Evolutionary conservation across 352 stramenopile genomes (phyloP).

Genomic region (Pythium dissotocum): DNA sequence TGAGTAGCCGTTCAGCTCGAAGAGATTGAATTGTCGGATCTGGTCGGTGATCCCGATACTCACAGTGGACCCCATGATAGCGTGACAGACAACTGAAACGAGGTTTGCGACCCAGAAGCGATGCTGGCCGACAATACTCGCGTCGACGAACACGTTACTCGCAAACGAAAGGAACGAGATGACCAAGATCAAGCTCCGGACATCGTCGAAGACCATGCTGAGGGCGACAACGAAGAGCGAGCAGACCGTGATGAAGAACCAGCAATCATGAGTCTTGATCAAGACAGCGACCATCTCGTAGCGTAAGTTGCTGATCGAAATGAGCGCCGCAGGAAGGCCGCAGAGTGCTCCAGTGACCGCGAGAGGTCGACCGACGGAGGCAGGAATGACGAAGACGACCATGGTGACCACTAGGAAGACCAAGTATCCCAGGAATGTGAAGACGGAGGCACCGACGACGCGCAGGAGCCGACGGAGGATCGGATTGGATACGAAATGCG

Average conservation of each 20-base stretch:
- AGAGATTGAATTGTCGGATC: slow-evolving; percentile 15
- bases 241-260: slow-evolving; percentile 18
- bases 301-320: slow-evolving; percentile 12
- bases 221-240: slow-evolving; percentile 12
- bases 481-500: neutral
- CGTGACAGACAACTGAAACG: slow-evolving; percentile 1
- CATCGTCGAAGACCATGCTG: slow-evolving; percentile 11
- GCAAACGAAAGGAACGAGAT: slow-evolving; percentile 2
- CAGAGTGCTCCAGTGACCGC: neutral
- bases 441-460: neutral
- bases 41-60: slow-evolving; percentile 3
- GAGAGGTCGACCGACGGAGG: neutral
- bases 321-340: slow-evolving; percentile 8
- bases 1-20: slow-evolving; percentile 16
- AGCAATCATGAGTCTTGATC: slow-evolving; percentile 23
- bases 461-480: neutral
- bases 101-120: slow-evolving; percentile 15
- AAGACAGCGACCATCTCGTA: slow-evolving; percentile 23
- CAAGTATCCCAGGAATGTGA: slow-evolving; percentile 8
- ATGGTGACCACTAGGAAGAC: neutral
- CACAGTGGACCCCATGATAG: neutral
- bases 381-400: slow-evolving; percentile 7
- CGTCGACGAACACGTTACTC: slow-evolving; percentile 23
- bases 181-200: neutral
- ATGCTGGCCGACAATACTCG: slow-evolving; percentile 12